phyloP scores from a whole-genome alignment of 1,139 yeast genomes.

The Geotrichum cucujoidarum region DNA sequence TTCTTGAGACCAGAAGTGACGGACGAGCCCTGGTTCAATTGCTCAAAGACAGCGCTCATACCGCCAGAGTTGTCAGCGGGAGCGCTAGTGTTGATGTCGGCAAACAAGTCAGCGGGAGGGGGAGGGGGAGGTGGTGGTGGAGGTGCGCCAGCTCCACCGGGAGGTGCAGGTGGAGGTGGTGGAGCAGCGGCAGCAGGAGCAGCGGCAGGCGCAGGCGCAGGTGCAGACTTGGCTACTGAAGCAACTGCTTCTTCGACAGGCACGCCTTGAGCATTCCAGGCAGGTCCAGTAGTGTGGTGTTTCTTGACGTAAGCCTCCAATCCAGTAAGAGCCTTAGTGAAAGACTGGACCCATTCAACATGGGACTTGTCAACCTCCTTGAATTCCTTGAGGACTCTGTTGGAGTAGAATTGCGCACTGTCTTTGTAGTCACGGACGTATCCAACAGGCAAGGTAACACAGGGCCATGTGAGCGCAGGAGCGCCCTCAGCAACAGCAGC shows the following conservation, averaged over 20 bases:
- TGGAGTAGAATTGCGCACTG: conserved; percentile 90
- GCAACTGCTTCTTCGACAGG: conserved; percentile 36
- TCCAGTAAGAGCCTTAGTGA: conserved; percentile 58
- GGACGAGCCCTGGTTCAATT: conserved; percentile 74
- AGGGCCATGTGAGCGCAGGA: conserved; percentile 88
- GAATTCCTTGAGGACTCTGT: conserved; percentile 78
- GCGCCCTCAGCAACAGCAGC: conserved; percentile 85
- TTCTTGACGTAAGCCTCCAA: conserved; percentile 70
- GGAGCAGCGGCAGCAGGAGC: conserved; percentile 29
- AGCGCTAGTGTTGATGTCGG: conserved; percentile 35
- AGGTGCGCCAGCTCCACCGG: conserved; percentile 41
- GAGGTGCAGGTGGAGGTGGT: conserved; percentile 27
- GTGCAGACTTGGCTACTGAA: conserved; percentile 29
- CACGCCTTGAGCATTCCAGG: conserved; percentile 60
- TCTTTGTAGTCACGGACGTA: conserved; percentile 81
- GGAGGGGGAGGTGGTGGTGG: conserved; percentile 67
- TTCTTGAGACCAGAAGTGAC: conserved; percentile 84
- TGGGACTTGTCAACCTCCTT: conserved; percentile 64
- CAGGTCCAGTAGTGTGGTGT: conserved; percentile 73
- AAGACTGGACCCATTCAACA: conserved; percentile 74
- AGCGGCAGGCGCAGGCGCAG: conserved; percentile 35
- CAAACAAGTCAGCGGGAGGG: conserved; percentile 66
- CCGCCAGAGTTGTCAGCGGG: conserved; percentile 46
- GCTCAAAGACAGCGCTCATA: conserved; percentile 87
- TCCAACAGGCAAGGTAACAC: conserved; percentile 65